Evolutionary conservation across 2,329 filamentous ascomycete genomes (phyloP).

Genomic region (Epichloe glyceriae): DNA sequence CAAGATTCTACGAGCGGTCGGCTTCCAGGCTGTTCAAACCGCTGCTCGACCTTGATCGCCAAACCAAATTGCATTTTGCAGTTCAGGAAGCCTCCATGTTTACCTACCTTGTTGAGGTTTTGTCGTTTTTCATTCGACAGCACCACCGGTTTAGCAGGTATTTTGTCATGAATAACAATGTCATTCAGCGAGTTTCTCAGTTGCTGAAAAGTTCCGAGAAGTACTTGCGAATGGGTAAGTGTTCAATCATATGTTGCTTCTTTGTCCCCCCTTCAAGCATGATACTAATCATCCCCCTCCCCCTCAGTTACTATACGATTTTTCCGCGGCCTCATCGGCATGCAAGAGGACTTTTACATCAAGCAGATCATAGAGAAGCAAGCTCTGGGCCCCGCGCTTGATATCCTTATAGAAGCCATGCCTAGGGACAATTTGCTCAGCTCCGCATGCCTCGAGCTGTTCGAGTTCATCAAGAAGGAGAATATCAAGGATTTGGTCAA

Average conservation of each 20-base stretch:
- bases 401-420: conserved; percentile 74
- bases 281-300: background rate
- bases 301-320: conserved; percentile 72
- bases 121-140: conserved; percentile 87
- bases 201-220: conserved; percentile 77
- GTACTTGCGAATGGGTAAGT: conserved; percentile 78
- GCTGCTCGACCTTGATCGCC: conserved; percentile 63
- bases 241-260: background rate
- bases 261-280: background rate
- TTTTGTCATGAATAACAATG: conserved; percentile 69
- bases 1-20: conserved; percentile 79
- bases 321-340: conserved; percentile 71
- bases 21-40: conserved; percentile 78
- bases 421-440: conserved; percentile 87
- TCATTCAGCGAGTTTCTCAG: conserved; percentile 69
- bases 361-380: conserved; percentile 71
- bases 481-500: conserved; percentile 68
- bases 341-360: conserved; percentile 87
- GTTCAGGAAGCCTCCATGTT: conserved; percentile 84
- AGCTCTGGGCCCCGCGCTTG: conserved; percentile 71
- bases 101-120: conserved; percentile 79
- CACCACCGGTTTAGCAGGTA: conserved; percentile 78
- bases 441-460: conserved; percentile 86
- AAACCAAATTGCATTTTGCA: conserved; percentile 55
- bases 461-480: conserved; percentile 78